Base-by-base conservation (phyloP, 768 basidiomycete genomes). In the Russula lepida region DNA sequence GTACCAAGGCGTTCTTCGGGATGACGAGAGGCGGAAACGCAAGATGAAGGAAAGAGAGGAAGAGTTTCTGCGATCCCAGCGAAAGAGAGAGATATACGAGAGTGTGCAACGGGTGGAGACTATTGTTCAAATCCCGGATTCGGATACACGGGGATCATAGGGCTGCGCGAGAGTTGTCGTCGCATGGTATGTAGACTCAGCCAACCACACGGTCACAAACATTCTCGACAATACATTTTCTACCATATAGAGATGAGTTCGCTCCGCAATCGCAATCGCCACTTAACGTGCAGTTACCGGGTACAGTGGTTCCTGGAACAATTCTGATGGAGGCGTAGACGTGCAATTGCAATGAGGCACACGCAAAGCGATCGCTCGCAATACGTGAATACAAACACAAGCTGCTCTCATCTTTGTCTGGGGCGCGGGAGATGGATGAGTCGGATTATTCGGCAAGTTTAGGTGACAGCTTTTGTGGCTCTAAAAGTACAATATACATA, bases 1-100 rank as follows among this genome's bases (percentile, higher is more conserved):
- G 94, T 95, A 89, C 70, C 78, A 86, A 69, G 94, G 94, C 27
- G 95, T 97, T 2, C 69, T 95, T 49, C 82, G 85, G 54, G 94
- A 97, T 70, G 95, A 98, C 68, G 89, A 85, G 67, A 84, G 92
- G 27, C 77, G 88, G 62, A 77, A 72, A 68, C 81, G 84, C 68
- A 93, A 92, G 74, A 81, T 81, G 81, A 78, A 66, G 51, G 81
- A 84, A 71, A 79, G 85, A 63, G 81, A 86, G 70, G 81, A 78
- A 60, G 86, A 83, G 0, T 72, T 85, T 25, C 75, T 80, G 52
- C 79, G 81, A 51, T 90, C 89, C 0, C 76, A 76, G 63, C 75
- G 76, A 66, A 90, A 83, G 69, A 79, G 85, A 28, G 83, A 83
- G 64, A 49, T 83, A 19, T 92, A 87, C 66, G 89, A 89, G 72